A percentile compares a stretch with the other conserved stretches of the same genome.
These are phyloP conservation scores for Pilobolus umbonatus DNA, from an alignment of 192 early-diverging fungal species.

Conservation along the genomic window DNA sequence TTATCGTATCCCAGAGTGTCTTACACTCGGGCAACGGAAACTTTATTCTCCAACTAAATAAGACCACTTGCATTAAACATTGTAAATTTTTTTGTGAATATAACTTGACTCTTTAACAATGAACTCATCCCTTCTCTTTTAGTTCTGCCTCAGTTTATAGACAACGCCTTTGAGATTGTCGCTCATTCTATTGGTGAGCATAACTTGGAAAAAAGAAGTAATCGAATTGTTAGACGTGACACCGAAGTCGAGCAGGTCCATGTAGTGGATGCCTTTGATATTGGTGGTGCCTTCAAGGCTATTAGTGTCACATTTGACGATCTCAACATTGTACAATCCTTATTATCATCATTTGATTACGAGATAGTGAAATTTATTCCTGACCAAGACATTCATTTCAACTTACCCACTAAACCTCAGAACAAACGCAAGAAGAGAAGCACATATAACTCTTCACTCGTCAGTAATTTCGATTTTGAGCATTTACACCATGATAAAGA, in stretches of 20 bases:
- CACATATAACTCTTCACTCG: background rate
- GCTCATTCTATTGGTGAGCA: background rate
- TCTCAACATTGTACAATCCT: background rate
- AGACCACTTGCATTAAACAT: slow-evolving; percentile 12
- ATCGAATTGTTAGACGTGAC: slow-evolving; percentile 12
- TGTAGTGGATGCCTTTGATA: slow-evolving; percentile 17
- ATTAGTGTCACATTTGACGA: slow-evolving; percentile 11
- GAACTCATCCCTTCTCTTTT: slow-evolving; percentile 1
- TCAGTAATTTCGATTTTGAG: slow-evolving; percentile 5
- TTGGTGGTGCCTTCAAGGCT: slow-evolving; percentile 10
- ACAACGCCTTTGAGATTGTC: slow-evolving; percentile 10
- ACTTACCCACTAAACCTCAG: slow-evolving; percentile 9
- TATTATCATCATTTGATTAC: slow-evolving; percentile 5
- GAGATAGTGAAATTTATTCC: slow-evolving; percentile 20
- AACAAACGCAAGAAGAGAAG: background rate
- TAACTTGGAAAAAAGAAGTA: slow-evolving; percentile 2
- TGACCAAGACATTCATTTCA: slow-evolving; percentile 19
- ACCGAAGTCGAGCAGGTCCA: slow-evolving; percentile 9
- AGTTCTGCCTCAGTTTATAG: slow-evolving; percentile 17
- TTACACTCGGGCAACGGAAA: slow-evolving; percentile 7
- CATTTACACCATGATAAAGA: background rate
- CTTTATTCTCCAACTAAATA: slow-evolving; percentile 13
- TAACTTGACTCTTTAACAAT: background rate
- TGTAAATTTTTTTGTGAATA: background rate
- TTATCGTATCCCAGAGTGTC: background rate